Conservation (phyloP, 441 rosid genomes). For the Kokia cookei region DNA sequence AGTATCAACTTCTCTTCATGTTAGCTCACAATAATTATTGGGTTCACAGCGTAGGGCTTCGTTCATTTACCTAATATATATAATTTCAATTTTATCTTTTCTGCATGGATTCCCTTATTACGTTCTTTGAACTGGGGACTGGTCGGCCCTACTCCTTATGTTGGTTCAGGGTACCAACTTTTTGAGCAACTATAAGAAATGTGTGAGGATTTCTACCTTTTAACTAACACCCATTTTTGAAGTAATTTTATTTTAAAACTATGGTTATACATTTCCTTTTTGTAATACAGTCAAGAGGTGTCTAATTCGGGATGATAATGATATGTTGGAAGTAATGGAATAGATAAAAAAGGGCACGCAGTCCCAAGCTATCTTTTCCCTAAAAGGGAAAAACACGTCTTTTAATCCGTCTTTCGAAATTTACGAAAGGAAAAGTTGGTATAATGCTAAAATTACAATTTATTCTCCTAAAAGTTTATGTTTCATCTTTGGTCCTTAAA, state of each 20-base stretch:
- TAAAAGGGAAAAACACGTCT: too few species aligned
- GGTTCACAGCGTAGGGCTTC: neutral
- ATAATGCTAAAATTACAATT: too few species aligned
- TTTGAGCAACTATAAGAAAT: neutral
- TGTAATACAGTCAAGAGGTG: neutral
- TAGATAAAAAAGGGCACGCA: too few species aligned
- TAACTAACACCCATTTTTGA: neutral
- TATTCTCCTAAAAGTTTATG: too few species aligned
- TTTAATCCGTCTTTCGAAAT: too few species aligned
- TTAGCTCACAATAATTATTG: neutral
- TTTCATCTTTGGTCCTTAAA: too few species aligned
- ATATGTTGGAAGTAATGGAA: too few species aligned
- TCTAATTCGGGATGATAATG: too few species aligned
- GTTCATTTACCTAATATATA: neutral
- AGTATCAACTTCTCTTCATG: neutral
- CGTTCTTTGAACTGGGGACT: constrained; percentile 3
- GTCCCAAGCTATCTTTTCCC: too few species aligned
- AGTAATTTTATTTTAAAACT: neutral
- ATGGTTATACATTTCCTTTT: neutral
- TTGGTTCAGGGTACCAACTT: neutral
- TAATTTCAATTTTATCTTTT: neutral
- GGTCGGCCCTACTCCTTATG: neutral
- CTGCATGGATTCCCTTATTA: constrained; percentile 2
- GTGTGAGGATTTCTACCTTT: neutral
- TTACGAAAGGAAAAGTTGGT: too few species aligned